Percentiles rank a stretch among this genome's conserved stretches.
Evolutionary conservation across 225 moss, liverwort and hornwort genomes (phyloP).

Genomic region (Pseudisothecium myosuroides): DNA sequence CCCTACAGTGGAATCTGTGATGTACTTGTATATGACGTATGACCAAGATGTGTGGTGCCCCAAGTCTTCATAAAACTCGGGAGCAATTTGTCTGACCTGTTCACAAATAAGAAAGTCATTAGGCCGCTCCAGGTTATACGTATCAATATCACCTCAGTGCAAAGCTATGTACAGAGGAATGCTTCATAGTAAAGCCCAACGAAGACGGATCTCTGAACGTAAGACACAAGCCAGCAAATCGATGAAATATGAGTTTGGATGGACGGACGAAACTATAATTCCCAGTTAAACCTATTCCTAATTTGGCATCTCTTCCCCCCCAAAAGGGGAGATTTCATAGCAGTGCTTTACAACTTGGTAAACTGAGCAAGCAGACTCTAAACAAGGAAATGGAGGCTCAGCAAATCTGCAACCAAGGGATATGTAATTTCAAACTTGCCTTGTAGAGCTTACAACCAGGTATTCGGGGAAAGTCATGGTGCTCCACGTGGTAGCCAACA

Average conservation of each 20-base stretch:
- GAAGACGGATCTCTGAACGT: background rate
- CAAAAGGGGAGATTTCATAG: background rate
- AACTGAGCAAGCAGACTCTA: background rate
- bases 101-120: background rate
- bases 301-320: background rate
- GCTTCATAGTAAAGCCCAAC: background rate
- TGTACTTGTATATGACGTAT: conserved; percentile 74
- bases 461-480: conserved; percentile 96
- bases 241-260: background rate
- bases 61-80: conserved; percentile 75
- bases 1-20: conserved; percentile 73
- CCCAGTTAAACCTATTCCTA: background rate
- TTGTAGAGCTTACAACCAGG: conserved; percentile 71
- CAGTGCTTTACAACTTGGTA: background rate
- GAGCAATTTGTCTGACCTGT: conserved; percentile 76
- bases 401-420: background rate
- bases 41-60: conserved; percentile 78
- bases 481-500: conserved; percentile 97
- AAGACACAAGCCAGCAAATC: background rate
- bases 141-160: background rate
- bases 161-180: background rate
- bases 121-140: background rate
- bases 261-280: background rate
- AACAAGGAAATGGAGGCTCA: background rate
- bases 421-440: background rate